Evolutionary conservation across 208 protist genomes (phyloP).

Genomic region (Eutreptiella sp.): DNA sequence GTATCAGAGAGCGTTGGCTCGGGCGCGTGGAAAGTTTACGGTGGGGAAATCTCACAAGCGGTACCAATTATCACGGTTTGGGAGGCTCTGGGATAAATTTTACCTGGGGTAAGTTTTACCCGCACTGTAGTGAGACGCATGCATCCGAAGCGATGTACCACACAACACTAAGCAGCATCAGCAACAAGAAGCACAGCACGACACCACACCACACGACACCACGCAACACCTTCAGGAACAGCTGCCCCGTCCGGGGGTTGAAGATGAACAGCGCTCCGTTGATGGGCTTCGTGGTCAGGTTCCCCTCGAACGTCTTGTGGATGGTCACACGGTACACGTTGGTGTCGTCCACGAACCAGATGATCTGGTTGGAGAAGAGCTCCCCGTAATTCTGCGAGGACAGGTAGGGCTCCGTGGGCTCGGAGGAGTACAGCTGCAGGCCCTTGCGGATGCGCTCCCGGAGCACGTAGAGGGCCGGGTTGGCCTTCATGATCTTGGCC

Average conservation of each 20-base stretch:
- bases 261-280: slow-evolving; percentile 99
- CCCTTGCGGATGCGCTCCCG: slow-evolving; percentile 98
- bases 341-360: slow-evolving; percentile 99
- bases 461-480: slow-evolving; percentile 98
- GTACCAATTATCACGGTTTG: too few species aligned
- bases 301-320: slow-evolving; percentile 99
- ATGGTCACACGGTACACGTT: slow-evolving; percentile 99
- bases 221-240: slow-evolving; percentile 98
- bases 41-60: too few species aligned
- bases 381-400: slow-evolving; percentile 97
- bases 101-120: too few species aligned
- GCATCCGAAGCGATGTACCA: too few species aligned
- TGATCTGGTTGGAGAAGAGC: slow-evolving; percentile 98
- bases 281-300: slow-evolving; percentile 90
- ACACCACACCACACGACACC: too few species aligned
- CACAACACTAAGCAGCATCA: too few species aligned
- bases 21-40: too few species aligned
- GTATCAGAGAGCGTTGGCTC: too few species aligned
- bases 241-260: slow-evolving; percentile 98
- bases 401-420: slow-evolving; percentile 99
- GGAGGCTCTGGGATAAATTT: too few species aligned
- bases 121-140: too few species aligned
- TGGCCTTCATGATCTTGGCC: slow-evolving; percentile 99
- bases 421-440: slow-evolving; percentile 98
- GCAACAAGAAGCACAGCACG: too few species aligned